Conservation (phyloP, 352 stramenopile genomes). For the Phytophthora quininea region DNA sequence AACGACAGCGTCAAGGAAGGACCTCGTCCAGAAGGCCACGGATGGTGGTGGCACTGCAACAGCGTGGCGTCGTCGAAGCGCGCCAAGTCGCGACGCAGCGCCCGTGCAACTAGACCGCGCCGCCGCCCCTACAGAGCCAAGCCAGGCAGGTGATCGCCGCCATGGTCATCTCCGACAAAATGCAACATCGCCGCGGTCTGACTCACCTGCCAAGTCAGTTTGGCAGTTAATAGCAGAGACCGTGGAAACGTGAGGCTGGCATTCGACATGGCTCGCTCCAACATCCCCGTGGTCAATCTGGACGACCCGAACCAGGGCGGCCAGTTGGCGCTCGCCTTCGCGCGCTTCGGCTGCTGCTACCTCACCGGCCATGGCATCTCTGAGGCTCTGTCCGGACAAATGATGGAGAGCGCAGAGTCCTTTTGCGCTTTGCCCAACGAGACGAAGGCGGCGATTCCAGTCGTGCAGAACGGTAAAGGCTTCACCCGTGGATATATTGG, state of each 20-base stretch:
- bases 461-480: slow-evolving; percentile 64
- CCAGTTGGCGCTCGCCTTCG: slow-evolving; percentile 62
- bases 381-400: slow-evolving; percentile 43
- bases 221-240: background rate
- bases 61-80: background rate
- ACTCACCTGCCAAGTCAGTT: background rate
- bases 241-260: slow-evolving; percentile 11
- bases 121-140: too few species aligned
- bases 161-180: background rate
- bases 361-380: slow-evolving; percentile 69
- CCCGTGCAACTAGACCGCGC: background rate
- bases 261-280: slow-evolving; percentile 19
- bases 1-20: too few species aligned
- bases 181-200: slow-evolving; percentile 4
- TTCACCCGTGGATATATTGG: slow-evolving; percentile 86
- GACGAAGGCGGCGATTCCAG: slow-evolving; percentile 61
- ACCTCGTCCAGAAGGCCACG: too few species aligned
- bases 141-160: too few species aligned
- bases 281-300: slow-evolving; percentile 61
- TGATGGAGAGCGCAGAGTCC: slow-evolving; percentile 58
- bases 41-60: background rate
- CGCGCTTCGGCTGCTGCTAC: slow-evolving; percentile 80
- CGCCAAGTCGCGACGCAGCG: background rate
- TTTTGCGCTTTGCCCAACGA: slow-evolving; percentile 64
- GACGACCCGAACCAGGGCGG: slow-evolving; percentile 49